A percentile compares a stretch with the other conserved stretches of the same genome.
phyloP scores from a whole-genome alignment of 371 early-diverging fungal species.

The Mortierella sp. region DNA sequence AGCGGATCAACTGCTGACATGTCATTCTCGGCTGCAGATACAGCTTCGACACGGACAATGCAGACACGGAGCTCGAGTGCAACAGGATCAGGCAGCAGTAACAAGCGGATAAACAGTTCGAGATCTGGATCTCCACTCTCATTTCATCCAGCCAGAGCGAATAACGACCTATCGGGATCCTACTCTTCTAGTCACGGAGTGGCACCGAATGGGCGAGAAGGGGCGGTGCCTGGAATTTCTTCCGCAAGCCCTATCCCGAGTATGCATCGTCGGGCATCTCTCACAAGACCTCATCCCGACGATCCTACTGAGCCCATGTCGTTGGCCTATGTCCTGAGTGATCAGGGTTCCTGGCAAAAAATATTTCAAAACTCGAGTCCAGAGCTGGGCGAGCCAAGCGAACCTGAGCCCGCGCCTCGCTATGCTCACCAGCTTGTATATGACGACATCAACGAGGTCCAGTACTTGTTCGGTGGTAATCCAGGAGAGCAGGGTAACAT shows the following conservation, averaged over 20 bases:
- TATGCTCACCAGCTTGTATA: constrained; percentile 93
- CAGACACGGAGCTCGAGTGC: constrained; percentile 24
- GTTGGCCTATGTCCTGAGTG: constrained; percentile 53
- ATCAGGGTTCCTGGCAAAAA: constrained; percentile 78
- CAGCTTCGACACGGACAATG: background rate
- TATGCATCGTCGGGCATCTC: background rate
- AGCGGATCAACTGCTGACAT: background rate
- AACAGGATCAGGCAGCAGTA: background rate
- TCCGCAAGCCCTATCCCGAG: background rate
- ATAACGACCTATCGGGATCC: background rate
- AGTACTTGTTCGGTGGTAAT: constrained; percentile 93
- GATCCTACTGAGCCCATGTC: constrained; percentile 39
- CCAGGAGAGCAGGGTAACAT: constrained; percentile 75
- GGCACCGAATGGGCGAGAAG: constrained; percentile 30
- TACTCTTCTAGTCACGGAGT: constrained; percentile 15
- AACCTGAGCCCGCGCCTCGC: constrained; percentile 82
- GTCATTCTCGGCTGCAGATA: background rate
- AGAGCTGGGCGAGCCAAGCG: constrained; percentile 61
- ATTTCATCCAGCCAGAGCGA: background rate
- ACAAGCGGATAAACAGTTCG: constrained; percentile 17
- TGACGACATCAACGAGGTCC: constrained; percentile 69
- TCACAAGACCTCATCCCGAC: background rate
- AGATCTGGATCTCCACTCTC: constrained; percentile 30
- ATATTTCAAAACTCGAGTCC: constrained; percentile 80
- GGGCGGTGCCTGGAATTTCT: constrained; percentile 17